Evolutionary conservation across 2,329 filamentous ascomycete species (phyloP).

Genomic region (Colletotrichum tropicale): DNA sequence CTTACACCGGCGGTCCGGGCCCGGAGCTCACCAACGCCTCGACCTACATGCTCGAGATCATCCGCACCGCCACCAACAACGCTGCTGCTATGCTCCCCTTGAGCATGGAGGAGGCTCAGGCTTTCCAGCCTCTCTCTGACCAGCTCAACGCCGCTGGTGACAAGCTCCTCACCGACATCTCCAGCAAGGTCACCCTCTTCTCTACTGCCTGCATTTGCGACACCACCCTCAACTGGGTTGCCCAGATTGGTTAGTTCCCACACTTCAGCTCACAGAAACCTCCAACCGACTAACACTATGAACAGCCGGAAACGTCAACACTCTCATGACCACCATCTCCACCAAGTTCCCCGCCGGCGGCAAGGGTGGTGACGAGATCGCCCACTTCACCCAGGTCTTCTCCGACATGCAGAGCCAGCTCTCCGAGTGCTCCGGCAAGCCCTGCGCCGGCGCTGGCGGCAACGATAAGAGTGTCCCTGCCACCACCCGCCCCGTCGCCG

Average conservation of each 20-base stretch:
- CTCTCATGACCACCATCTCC: constrained; percentile 18
- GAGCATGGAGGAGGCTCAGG: constrained; percentile 19
- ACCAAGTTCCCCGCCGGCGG: constrained; percentile 20
- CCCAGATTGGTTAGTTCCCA: constrained; percentile 6
- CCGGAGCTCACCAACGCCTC: neutral
- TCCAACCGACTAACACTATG: neutral
- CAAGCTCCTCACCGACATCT: constrained; percentile 15
- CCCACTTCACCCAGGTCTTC: constrained; percentile 13
- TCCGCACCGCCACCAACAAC: constrained; percentile 18
- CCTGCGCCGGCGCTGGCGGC: neutral
- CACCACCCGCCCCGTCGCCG: neutral
- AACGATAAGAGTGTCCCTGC: neutral
- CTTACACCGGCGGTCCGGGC: constrained; percentile 7
- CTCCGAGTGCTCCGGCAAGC: neutral
- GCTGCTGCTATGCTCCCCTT: neutral
- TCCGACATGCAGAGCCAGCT: constrained; percentile 8
- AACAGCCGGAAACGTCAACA: constrained; percentile 14
- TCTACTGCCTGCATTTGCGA: constrained; percentile 2
- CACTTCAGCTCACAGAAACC: rapidly evolving
- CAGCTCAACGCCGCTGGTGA: constrained; percentile 17
- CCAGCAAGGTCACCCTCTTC: neutral
- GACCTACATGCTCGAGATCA: constrained; percentile 5
- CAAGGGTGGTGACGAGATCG: constrained; percentile 18
- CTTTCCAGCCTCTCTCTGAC: constrained; percentile 19
- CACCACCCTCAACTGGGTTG: constrained; percentile 9